Conservation (phyloP, 2,329 filamentous ascomycete genomes). For the Paecilomyces sp. region DNA sequence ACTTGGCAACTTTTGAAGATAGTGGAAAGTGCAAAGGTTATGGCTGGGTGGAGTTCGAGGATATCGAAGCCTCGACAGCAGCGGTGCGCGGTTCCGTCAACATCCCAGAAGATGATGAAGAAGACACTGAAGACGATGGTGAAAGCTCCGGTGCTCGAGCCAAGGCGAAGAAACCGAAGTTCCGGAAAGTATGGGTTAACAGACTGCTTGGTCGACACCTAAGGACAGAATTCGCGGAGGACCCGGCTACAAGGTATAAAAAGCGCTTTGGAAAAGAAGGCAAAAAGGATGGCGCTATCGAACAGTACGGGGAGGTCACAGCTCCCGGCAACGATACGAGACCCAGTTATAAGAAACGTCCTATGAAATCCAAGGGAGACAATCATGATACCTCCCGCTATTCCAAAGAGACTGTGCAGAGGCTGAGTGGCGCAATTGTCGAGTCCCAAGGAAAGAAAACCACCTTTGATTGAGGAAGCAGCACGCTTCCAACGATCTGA, state of each 20-base stretch:
- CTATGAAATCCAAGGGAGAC: slow-evolving; percentile 40
- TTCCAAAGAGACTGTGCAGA: slow-evolving; percentile 47
- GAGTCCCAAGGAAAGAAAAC: slow-evolving; percentile 72
- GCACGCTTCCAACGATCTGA: neutral
- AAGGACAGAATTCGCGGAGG: slow-evolving; percentile 89
- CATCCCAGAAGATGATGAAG: slow-evolving; percentile 44
- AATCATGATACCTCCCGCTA: slow-evolving; percentile 41
- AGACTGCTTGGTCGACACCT: slow-evolving; percentile 70
- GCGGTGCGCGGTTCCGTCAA: slow-evolving; percentile 77
- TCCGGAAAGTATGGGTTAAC: slow-evolving; percentile 69
- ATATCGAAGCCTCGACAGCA: slow-evolving; percentile 64
- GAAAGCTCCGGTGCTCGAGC: slow-evolving; percentile 30
- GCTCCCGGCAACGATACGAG: neutral
- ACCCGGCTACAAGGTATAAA: slow-evolving; percentile 80
- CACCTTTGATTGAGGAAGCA: slow-evolving; percentile 58
- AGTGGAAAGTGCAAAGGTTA: slow-evolving; percentile 97
- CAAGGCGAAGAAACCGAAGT: slow-evolving; percentile 21
- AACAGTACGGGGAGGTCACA: slow-evolving; percentile 8
- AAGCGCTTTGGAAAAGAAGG: slow-evolving; percentile 82
- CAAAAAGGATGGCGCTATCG: slow-evolving; percentile 23
- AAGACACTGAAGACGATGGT: slow-evolving; percentile 42
- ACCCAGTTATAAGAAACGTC: slow-evolving; percentile 14
- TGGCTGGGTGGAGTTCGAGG: slow-evolving; percentile 88
- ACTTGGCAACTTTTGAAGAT: slow-evolving; percentile 93
- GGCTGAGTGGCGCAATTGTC: slow-evolving; percentile 73